These are phyloP conservation scores for Paracoccidioides brasiliensis DNA, from an alignment of 2,329 filamentous ascomycete genomes.

Conservation along the genomic window DNA sequence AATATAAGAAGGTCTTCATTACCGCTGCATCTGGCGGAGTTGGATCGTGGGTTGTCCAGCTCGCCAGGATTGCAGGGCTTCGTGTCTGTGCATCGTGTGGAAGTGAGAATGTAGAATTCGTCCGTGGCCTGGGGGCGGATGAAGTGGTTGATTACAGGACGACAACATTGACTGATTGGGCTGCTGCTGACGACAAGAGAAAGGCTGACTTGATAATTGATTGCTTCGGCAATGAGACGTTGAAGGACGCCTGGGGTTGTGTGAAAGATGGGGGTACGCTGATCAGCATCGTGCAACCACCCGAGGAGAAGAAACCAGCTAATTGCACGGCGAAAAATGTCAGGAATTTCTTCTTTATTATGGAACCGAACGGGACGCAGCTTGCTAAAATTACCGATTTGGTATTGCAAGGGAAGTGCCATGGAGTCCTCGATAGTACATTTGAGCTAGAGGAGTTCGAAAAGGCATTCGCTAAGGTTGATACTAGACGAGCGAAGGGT, in stretches of 20 bases:
- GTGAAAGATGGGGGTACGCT: conserved; percentile 26
- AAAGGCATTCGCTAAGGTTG: conserved; percentile 28
- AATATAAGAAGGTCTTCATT: conserved; percentile 29
- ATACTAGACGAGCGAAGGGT: conserved; percentile 29
- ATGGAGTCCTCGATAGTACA: conserved; percentile 29
- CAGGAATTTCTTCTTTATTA: conserved; percentile 31
- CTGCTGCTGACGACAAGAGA: conserved; percentile 14
- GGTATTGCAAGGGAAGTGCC: conserved; percentile 27
- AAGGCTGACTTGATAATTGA: conserved; percentile 35
- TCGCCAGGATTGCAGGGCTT: conserved; percentile 21
- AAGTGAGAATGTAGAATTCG: conserved; percentile 26
- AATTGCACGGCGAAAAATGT: conserved; percentile 17
- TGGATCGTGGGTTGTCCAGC: conserved; percentile 30
- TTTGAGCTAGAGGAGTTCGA: conserved; percentile 29
- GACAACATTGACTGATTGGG: conserved; percentile 18
- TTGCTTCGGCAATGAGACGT: conserved; percentile 29
- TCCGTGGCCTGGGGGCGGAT: conserved; percentile 29
- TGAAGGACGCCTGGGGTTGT: conserved; percentile 33
- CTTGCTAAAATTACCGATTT: conserved; percentile 26
- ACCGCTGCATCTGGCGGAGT: conserved; percentile 35
- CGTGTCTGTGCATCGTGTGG: conserved; percentile 31
- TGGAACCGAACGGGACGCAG: conserved; percentile 25
- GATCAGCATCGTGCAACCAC: conserved; percentile 30
- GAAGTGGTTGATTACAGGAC: conserved; percentile 31
- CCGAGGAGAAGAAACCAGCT: conserved; percentile 20